These are phyloP conservation scores for Camelina laxa DNA, from an alignment of 345 rosid species.

Conservation along the genomic window DNA sequence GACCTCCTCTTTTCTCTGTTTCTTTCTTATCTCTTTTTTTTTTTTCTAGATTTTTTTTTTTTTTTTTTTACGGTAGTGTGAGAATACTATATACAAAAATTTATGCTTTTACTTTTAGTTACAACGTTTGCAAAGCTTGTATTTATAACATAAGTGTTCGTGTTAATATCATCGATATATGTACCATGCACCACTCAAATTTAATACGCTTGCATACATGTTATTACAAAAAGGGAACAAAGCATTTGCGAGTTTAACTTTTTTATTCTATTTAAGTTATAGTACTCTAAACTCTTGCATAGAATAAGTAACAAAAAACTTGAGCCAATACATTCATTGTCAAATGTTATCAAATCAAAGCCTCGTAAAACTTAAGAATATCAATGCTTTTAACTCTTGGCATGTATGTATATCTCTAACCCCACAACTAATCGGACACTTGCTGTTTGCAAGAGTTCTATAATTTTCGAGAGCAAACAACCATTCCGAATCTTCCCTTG, in stretches of 20 bases:
- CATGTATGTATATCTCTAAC: background rate
- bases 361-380: background rate
- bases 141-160: background rate
- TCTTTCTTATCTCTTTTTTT: background rate
- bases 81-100: too few relatives aligned
- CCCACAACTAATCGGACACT: background rate
- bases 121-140: background rate
- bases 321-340: background rate
- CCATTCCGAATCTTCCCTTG: background rate
- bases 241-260: too few relatives aligned
- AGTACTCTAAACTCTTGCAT: too few relatives aligned
- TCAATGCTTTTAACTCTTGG: background rate
- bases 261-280: too few relatives aligned
- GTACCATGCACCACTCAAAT: background rate
- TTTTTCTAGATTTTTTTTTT: background rate
- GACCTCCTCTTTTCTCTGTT: constrained; percentile 12
- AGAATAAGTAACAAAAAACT: background rate
- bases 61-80: background rate
- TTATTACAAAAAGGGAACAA: too few relatives aligned
- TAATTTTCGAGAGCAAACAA: background rate
- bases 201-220: background rate
- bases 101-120: background rate
- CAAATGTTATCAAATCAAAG: background rate
- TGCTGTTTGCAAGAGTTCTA: background rate
- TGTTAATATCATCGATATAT: background rate